Percentiles rank a stretch among this genome's conserved stretches.
Conservation (phyloP, 805 yeast genomes). For the Sugiyamaella chiloensis region DNA sequence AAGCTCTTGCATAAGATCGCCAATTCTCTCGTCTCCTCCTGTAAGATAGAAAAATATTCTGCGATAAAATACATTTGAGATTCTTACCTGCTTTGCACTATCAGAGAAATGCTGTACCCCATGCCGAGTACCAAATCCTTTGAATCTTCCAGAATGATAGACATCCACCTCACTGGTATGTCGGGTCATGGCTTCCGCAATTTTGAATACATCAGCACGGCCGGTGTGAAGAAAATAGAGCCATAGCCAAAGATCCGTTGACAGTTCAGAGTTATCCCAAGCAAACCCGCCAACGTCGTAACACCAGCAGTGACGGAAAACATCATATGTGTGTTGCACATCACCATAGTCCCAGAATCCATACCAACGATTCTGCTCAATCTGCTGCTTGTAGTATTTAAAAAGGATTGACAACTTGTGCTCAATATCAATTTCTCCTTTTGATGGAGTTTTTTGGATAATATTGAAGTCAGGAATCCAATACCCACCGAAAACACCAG, state of each 20-base stretch:
- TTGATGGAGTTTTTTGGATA: background rate
- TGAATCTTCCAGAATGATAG: slow-evolving; percentile 9
- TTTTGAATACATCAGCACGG: slow-evolving; percentile 4
- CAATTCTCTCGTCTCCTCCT: slow-evolving; percentile 9
- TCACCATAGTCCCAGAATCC: slow-evolving; percentile 14
- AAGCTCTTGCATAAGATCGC: slow-evolving; percentile 10
- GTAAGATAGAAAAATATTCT: slow-evolving; percentile 9
- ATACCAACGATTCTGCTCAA: slow-evolving; percentile 11
- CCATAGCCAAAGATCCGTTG: slow-evolving; percentile 12
- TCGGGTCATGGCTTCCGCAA: slow-evolving; percentile 12
- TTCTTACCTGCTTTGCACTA: slow-evolving; percentile 11
- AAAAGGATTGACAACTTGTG: slow-evolving; percentile 2
- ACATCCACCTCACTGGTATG: slow-evolving; percentile 12
- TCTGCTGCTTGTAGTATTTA: slow-evolving; percentile 1
- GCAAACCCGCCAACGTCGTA: slow-evolving; percentile 14
- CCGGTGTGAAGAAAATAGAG: slow-evolving; percentile 10
- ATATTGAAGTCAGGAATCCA: slow-evolving; percentile 8
- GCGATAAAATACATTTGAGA: slow-evolving; percentile 9
- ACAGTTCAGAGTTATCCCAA: slow-evolving; percentile 12
- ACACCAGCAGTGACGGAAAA: slow-evolving; percentile 6
- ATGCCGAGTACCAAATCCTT: slow-evolving; percentile 12
- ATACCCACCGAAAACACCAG: slow-evolving; percentile 3
- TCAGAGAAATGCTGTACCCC: slow-evolving; percentile 13
- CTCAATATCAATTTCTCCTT: background rate
- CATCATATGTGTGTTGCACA: slow-evolving; percentile 11